Evolutionary conservation across 1,284 basidiomycete species (phyloP).

Genomic region (Neotropicomus parvogracilis): DNA sequence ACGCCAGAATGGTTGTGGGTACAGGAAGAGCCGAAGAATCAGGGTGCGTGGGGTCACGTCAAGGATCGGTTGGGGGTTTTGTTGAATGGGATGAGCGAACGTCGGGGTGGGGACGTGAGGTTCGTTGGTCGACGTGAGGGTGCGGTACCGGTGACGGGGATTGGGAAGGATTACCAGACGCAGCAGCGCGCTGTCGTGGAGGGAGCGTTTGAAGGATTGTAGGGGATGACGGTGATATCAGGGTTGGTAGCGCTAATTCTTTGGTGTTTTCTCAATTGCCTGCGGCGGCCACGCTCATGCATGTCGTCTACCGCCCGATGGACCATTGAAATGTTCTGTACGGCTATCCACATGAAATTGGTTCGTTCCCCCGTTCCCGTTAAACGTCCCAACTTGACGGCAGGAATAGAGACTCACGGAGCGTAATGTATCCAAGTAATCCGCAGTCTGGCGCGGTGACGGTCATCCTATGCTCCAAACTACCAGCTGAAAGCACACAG

Average conservation of each 20-base stretch:
- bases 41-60: slow-evolving; percentile 76
- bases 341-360: too few relatives aligned
- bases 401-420: not conserved
- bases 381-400: not conserved
- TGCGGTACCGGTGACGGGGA: slow-evolving; percentile 76
- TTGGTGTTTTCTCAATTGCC: too few relatives aligned
- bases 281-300: too few relatives aligned
- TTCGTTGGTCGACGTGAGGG: slow-evolving; percentile 71
- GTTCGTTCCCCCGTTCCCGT: too few relatives aligned
- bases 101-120: slow-evolving; percentile 24
- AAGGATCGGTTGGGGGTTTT: slow-evolving; percentile 52
- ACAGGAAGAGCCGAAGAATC: slow-evolving; percentile 86
- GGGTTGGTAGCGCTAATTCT: not conserved
- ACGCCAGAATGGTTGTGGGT: slow-evolving; percentile 58
- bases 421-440: too few relatives aligned
- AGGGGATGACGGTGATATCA: not conserved
- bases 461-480: not conserved
- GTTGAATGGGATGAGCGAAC: slow-evolving; percentile 40
- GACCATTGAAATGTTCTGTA: too few relatives aligned
- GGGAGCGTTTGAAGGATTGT: slow-evolving; percentile 52
- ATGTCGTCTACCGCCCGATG: too few relatives aligned
- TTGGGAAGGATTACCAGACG: slow-evolving; percentile 61
- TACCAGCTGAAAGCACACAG: not conserved
- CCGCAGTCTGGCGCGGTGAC: too few relatives aligned
- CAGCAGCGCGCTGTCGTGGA: slow-evolving; percentile 64